Percentiles rank a stretch among this genome's conserved stretches.
phyloP scores from a whole-genome alignment of 208 protist species.

The Leishmania gerbilli region DNA sequence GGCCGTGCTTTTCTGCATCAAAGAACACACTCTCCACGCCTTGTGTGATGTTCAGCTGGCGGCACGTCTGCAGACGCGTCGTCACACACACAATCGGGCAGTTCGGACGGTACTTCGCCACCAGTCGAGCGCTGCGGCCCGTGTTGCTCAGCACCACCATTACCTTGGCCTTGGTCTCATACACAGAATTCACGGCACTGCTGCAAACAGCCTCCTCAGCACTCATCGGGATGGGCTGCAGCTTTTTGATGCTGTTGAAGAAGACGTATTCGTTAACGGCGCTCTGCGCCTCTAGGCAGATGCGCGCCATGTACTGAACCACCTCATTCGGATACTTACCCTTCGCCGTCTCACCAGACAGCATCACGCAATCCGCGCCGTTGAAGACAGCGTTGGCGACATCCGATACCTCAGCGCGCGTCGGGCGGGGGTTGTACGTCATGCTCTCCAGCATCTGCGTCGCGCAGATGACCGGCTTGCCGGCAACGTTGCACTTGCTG shows the following conservation, averaged over 20 bases:
- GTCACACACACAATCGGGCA: conserved; percentile 95
- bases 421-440: conserved; percentile 97
- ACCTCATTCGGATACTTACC: conserved; percentile 96
- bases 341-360: conserved; percentile 98
- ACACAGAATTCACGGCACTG: conserved; percentile 94
- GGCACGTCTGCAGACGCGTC: conserved; percentile 78
- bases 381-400: conserved; percentile 98
- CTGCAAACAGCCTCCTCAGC: conserved; percentile 93
- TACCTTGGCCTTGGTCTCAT: conserved; percentile 87
- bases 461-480: conserved; percentile 99
- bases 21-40: conserved; percentile 83
- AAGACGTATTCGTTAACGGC: conserved; percentile 75
- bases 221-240: conserved; percentile 81
- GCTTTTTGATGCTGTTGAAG: conserved; percentile 86
- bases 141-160: conserved; percentile 95
- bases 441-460: conserved; percentile 99
- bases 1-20: conserved; percentile 61
- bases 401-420: conserved; percentile 98
- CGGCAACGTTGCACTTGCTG: conserved; percentile 96
- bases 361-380: conserved; percentile 99
- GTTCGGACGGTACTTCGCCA: conserved; percentile 96
- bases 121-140: conserved; percentile 91
- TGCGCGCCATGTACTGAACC: conserved; percentile 95
- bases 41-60: conserved; percentile 84
- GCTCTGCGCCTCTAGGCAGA: conserved; percentile 89